Conservation (phyloP, 352 stramenopile species). For the Globisporangium takayamanum region DNA sequence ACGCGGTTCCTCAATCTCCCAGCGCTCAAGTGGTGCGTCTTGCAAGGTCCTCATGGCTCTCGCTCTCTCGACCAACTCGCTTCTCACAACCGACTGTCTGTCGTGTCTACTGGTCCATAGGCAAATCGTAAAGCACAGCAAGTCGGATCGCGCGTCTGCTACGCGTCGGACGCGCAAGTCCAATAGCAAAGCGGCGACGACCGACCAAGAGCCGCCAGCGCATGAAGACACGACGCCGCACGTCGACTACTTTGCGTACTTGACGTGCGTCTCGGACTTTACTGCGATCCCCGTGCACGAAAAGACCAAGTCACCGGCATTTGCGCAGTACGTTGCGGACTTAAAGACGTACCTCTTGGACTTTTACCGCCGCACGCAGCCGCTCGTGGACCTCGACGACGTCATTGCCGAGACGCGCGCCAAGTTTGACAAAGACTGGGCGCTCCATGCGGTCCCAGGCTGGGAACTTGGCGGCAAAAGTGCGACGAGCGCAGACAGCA, state of each 20-base stretch:
- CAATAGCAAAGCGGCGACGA: conserved; percentile 12
- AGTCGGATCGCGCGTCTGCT: conserved; percentile 10
- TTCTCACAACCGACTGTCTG: neutral
- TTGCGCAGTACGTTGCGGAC: conserved; percentile 63
- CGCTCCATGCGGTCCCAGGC: conserved; percentile 40
- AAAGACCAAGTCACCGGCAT: conserved; percentile 48
- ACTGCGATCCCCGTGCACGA: conserved; percentile 44
- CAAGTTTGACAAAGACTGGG: conserved; percentile 85
- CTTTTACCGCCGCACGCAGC: conserved; percentile 86
- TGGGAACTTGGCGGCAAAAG: conserved; percentile 27
- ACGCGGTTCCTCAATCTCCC: conserved; percentile 69
- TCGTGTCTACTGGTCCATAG: conserved; percentile 4
- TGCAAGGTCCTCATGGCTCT: neutral
- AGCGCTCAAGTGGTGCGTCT: conserved; percentile 40
- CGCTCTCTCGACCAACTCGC: neutral
- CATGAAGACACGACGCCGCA: conserved; percentile 13
- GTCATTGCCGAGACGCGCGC: conserved; percentile 72
- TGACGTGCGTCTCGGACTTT: conserved; percentile 66
- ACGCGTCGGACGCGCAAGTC: conserved; percentile 9
- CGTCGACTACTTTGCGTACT: conserved; percentile 72
- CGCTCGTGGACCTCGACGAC: conserved; percentile 83
- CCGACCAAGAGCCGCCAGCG: neutral
- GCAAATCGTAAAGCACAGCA: conserved; percentile 22
- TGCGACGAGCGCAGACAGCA: conserved; percentile 5
- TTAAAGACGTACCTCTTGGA: conserved; percentile 78